Percentiles rank a stretch among this genome's conserved stretches.
These are phyloP conservation scores for Brasilioporus rufonigricans DNA, from an alignment of 768 basidiomycete species.

Conservation along the genomic window DNA sequence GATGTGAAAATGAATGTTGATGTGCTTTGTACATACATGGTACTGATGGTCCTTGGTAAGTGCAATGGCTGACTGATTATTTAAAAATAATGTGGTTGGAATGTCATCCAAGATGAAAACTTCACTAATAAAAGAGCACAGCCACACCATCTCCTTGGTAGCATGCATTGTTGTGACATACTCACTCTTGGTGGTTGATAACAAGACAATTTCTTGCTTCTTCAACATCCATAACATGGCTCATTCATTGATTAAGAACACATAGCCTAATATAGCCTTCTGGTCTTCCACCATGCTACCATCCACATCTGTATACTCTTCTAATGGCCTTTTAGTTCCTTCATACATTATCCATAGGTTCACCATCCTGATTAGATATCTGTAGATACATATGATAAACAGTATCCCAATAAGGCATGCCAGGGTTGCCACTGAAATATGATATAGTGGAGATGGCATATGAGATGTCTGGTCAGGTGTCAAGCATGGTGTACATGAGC, in stretches of 20 bases:
- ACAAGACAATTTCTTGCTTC: not conserved
- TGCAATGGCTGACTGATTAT: not conserved
- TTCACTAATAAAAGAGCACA: not conserved
- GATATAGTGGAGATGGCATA: not conserved
- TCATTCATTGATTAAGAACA: not conserved
- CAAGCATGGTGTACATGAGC: not conserved
- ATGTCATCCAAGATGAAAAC: not conserved
- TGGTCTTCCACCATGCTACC: not conserved
- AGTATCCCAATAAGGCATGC: not conserved
- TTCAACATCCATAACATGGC: not conserved
- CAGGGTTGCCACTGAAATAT: not conserved
- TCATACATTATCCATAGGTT: not conserved
- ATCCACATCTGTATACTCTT: not conserved
- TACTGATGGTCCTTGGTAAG: not conserved
- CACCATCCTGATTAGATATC: not conserved
- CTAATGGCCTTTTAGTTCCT: not conserved
- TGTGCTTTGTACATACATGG: not conserved
- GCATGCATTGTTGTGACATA: not conserved
- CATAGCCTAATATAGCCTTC: not conserved
- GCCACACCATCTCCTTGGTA: not conserved
- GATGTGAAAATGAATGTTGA: not conserved
- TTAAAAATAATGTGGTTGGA: not conserved
- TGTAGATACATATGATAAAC: not conserved
- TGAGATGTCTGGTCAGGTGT: not conserved
- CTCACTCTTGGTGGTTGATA: not conserved